Evolutionary conservation across 352 stramenopile species (phyloP).

Genomic region (Globisporangium alternatum): DNA sequence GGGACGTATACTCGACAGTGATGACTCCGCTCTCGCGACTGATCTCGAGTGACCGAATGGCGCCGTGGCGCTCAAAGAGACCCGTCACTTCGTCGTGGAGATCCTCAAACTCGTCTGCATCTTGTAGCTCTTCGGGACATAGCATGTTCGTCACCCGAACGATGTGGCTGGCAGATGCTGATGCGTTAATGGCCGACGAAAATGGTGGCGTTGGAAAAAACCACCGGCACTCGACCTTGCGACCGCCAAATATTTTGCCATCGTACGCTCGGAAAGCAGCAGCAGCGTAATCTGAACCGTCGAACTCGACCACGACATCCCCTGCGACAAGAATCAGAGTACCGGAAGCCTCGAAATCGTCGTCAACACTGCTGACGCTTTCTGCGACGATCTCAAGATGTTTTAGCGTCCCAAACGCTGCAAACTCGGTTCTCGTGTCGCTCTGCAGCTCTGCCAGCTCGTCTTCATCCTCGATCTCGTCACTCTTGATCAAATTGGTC

Average conservation of each 20-base stretch:
- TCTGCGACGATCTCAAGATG: slow-evolving; percentile 17
- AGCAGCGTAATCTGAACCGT: background rate
- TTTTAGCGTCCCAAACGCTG: slow-evolving; percentile 20
- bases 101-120: slow-evolving; percentile 12
- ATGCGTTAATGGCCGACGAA: background rate
- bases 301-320: slow-evolving; percentile 13
- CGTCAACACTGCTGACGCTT: background rate
- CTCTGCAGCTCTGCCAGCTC: slow-evolving; percentile 41
- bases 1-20: background rate
- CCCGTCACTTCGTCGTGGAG: slow-evolving; percentile 5
- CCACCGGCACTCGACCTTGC: slow-evolving; percentile 9
- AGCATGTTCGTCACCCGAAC: slow-evolving; percentile 15
- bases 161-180: background rate
- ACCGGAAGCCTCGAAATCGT: background rate
- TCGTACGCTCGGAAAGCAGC: slow-evolving; percentile 12
- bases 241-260: slow-evolving; percentile 9
- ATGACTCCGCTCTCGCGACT: slow-evolving; percentile 1
- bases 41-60: slow-evolving; percentile 5
- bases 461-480: slow-evolving; percentile 53
- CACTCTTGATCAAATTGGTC: slow-evolving; percentile 30
- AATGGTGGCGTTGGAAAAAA: background rate
- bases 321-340: background rate
- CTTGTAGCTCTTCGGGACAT: slow-evolving; percentile 9
- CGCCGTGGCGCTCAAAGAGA: background rate
- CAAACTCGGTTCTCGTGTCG: slow-evolving; percentile 38